Evolutionary conservation across 495 filamentous ascomycete species (phyloP).

Genomic region (Aspergillus coremiiformis): DNA sequence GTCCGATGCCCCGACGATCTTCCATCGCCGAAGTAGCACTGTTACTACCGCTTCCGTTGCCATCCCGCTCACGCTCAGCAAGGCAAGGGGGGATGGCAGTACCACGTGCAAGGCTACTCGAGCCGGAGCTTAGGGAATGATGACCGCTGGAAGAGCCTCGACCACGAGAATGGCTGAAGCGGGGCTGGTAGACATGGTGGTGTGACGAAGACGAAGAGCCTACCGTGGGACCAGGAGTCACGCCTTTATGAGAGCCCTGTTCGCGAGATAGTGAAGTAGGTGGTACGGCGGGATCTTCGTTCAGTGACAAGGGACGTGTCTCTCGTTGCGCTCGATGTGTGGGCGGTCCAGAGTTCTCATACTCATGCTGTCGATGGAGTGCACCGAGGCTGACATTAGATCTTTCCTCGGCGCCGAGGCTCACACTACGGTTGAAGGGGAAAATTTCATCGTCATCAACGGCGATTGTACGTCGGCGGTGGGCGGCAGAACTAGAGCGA

Average conservation of each 20-base stretch:
- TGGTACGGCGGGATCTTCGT: conserved; percentile 31
- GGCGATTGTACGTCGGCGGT: conserved; percentile 47
- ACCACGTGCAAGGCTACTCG: conserved; percentile 37
- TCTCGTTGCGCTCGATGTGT: conserved; percentile 24
- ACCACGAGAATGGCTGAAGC: conserved; percentile 34
- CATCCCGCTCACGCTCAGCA: conserved; percentile 39
- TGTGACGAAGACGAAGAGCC: conserved; percentile 27
- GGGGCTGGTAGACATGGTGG: conserved; percentile 34
- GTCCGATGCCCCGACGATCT: conserved; percentile 28
- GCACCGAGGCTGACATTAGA: conserved; percentile 51
- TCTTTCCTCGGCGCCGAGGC: conserved; percentile 62
- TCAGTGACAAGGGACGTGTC: conserved; percentile 20
- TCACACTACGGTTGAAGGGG: conserved; percentile 63
- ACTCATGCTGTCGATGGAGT: conserved; percentile 44
- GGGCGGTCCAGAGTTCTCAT: conserved; percentile 18
- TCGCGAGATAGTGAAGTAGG: conserved; percentile 37
- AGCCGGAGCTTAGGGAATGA: conserved; percentile 39
- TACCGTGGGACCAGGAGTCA: conserved; percentile 31
- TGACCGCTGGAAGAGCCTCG: conserved; percentile 36
- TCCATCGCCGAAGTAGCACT: conserved; percentile 37
- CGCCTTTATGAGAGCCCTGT: conserved; percentile 29
- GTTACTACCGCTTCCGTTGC: conserved; percentile 46
- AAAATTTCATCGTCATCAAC: conserved; percentile 56
- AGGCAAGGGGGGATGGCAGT: conserved; percentile 28
- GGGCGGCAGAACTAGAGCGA: conserved; percentile 72